Evolutionary conservation across 495 filamentous ascomycete species (phyloP).

Genomic region (Stereocaulon alpinum): DNA sequence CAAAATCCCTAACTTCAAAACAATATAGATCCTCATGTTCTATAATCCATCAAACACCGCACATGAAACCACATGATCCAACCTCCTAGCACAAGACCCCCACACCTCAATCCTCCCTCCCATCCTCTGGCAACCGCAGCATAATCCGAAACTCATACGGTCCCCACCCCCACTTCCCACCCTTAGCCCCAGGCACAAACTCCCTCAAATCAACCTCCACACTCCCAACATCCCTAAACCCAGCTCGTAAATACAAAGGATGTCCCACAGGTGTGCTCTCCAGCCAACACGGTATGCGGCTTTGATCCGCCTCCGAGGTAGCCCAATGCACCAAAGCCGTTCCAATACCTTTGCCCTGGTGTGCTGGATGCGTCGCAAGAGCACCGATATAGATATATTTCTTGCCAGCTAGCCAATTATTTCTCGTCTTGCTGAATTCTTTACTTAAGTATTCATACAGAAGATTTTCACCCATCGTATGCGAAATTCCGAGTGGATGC

Average conservation of each 20-base stretch:
- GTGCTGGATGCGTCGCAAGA: slow-evolving; percentile 33
- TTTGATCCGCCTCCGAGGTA: not conserved
- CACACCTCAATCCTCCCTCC: no score
- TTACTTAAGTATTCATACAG: not conserved
- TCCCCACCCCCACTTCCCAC: slow-evolving; percentile 7
- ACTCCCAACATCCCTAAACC: slow-evolving; percentile 1
- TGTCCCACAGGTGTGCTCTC: not conserved
- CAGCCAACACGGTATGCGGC: slow-evolving; percentile 7
- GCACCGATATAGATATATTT: slow-evolving; percentile 8
- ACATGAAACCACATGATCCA: no score
- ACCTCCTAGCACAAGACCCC: no score
- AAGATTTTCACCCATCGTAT: not conserved
- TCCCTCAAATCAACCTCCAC: slow-evolving; percentile 6
- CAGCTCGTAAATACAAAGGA: not conserved
- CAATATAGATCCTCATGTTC: no score
- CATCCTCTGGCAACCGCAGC: not conserved
- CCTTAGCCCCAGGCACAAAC: slow-evolving; percentile 2
- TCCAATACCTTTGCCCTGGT: slow-evolving; percentile 36
- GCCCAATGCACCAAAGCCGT: slow-evolving; percentile 28
- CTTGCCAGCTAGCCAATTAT: not conserved
- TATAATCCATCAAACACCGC: no score
- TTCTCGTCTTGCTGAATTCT: not conserved
- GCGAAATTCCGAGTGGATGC: no score
- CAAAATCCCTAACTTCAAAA: no score
- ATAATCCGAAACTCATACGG: not conserved